phyloP scores from a whole-genome alignment of 2,329 filamentous ascomycete species.

The Xylaria multiplex region DNA sequence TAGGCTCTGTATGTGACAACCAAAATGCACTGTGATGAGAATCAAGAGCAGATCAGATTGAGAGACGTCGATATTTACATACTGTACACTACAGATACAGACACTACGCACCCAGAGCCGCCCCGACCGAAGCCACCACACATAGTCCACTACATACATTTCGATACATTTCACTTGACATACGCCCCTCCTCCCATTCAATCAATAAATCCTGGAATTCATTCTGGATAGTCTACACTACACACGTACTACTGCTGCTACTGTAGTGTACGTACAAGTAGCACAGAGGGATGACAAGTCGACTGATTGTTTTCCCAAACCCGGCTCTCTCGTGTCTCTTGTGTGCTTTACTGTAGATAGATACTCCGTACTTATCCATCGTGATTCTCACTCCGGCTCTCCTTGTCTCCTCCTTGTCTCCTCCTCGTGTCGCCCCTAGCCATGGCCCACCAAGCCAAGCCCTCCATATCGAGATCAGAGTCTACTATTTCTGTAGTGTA shows the following conservation, averaged over 20 bases:
- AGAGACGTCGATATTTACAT: neutral
- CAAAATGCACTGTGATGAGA: slow-evolving; percentile 15
- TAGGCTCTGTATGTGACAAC: slow-evolving; percentile 9
- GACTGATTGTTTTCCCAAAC: slow-evolving; percentile 12
- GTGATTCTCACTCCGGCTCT: neutral
- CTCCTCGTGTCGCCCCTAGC: slow-evolving; percentile 1
- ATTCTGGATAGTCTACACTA: neutral
- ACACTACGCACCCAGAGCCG: neutral
- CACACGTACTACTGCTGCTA: neutral
- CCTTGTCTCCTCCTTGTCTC: neutral
- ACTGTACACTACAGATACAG: slow-evolving; percentile 4
- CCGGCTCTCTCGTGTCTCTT: neutral
- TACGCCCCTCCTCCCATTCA: neutral
- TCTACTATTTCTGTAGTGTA: neutral
- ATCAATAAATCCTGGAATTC: slow-evolving; percentile 3
- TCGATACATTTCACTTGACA: neutral
- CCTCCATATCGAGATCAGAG: slow-evolving; percentile 25
- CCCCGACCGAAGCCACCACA: too few relatives aligned
- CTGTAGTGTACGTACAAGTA: too few relatives aligned
- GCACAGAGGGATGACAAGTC: slow-evolving; percentile 30
- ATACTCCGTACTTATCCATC: slow-evolving; percentile 8
- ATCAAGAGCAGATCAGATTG: neutral
- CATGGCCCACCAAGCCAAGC: neutral
- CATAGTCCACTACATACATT: too few relatives aligned
- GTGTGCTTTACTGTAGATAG: too few relatives aligned